These are phyloP conservation scores for Penicillium sp. DNA, from an alignment of 2,329 filamentous ascomycete genomes.

Conservation along the genomic window DNA sequence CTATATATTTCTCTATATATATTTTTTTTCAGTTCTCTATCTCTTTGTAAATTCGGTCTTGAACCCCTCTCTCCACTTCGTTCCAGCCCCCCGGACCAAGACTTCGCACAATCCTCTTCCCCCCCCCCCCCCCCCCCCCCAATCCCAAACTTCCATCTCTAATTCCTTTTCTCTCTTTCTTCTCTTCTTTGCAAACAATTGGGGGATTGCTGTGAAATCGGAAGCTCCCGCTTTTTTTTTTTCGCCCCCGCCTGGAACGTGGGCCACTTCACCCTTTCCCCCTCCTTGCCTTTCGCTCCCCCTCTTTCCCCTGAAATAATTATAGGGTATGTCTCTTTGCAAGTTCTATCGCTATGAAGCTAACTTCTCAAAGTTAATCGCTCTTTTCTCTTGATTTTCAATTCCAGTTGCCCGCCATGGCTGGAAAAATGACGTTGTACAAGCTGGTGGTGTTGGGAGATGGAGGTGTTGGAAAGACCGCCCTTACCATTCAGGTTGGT, in stretches of 20 bases:
- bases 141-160: background rate
- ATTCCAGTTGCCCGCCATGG: constrained; percentile 57
- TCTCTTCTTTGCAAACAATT: constrained; percentile 2
- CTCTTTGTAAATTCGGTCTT: no score
- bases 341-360: background rate
- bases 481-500: constrained; percentile 75
- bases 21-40: no score
- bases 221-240: constrained; percentile 10
- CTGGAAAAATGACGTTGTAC: constrained; percentile 92
- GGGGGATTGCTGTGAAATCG: constrained; percentile 6
- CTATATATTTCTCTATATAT: background rate
- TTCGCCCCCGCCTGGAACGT: constrained; percentile 14
- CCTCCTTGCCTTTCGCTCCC: constrained; percentile 2
- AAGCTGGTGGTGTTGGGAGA: constrained; percentile 94
- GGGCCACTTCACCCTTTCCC: constrained; percentile 12
- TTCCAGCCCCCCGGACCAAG: constrained; percentile 21
- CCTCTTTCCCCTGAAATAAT: constrained; percentile 1
- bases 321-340: background rate
- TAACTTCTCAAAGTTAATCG: constrained; percentile 6
- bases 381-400: background rate
- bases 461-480: constrained; percentile 91
- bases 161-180: background rate
- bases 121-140: constrained; percentile 7
- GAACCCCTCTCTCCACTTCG: constrained; percentile 12
- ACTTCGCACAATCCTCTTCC: constrained; percentile 16